Conservation (phyloP, 495 filamentous ascomycete genomes). For the Aspergillus hancockii region DNA sequence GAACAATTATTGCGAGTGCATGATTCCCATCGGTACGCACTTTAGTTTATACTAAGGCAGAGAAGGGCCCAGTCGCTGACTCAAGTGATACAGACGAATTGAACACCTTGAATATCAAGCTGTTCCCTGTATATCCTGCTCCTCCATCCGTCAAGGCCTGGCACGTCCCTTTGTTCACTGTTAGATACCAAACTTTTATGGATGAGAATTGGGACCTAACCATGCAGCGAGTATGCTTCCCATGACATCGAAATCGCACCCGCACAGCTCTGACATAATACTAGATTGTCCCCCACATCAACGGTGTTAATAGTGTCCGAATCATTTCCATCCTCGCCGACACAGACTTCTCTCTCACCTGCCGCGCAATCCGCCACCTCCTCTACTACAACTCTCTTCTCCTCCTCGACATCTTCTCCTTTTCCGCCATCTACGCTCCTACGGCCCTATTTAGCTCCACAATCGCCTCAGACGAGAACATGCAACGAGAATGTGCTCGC, state of each 20-base stretch:
- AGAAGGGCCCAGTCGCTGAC: conserved; percentile 12
- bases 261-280: not conserved
- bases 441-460: conserved; percentile 75
- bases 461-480: conserved; percentile 62
- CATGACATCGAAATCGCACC: not conserved
- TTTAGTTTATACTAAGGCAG: not conserved
- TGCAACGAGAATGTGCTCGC: conserved; percentile 81
- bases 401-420: conserved; percentile 91
- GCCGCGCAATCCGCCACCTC: conserved; percentile 81
- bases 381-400: conserved; percentile 87
- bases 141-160: conserved; percentile 77
- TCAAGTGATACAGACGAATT: conserved; percentile 64
- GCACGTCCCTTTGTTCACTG: conserved; percentile 89
- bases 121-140: conserved; percentile 79
- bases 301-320: conserved; percentile 85
- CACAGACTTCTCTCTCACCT: conserved; percentile 78
- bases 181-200: conserved; percentile 71
- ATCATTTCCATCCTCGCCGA: conserved; percentile 82
- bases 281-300: conserved; percentile 75
- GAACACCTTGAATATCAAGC: conserved; percentile 94
- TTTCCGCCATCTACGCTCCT: conserved; percentile 83
- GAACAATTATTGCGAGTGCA: conserved; percentile 96
- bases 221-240: conserved; percentile 60
- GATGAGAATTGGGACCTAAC: conserved; percentile 92
- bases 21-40: conserved; percentile 83